Conservation (phyloP, 2,329 filamentous ascomycete genomes). For the Fusarium ambrosium region DNA sequence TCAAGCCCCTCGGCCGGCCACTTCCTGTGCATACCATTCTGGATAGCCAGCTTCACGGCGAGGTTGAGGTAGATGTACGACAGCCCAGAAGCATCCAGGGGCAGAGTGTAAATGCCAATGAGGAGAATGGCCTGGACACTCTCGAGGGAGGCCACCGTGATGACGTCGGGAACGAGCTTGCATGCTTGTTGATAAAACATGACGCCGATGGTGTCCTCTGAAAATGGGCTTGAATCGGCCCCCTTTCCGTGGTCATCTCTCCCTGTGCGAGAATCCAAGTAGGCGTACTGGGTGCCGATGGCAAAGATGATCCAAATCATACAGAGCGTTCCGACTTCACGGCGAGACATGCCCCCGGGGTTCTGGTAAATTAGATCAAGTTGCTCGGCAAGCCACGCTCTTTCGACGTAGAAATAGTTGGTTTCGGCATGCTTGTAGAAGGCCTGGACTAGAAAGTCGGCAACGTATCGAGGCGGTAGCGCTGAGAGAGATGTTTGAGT, state of each 20-base stretch:
- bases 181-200: constrained; percentile 70
- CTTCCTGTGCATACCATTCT: constrained; percentile 71
- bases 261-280: constrained; percentile 55
- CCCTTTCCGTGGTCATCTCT: constrained; percentile 37
- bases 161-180: constrained; percentile 68
- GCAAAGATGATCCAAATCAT: constrained; percentile 63
- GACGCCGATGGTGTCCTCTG: constrained; percentile 67
- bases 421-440: constrained; percentile 64
- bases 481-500: constrained; percentile 56
- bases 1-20: constrained; percentile 63
- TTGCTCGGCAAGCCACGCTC: constrained; percentile 57
- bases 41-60: constrained; percentile 69
- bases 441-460: constrained; percentile 60
- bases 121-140: constrained; percentile 70
- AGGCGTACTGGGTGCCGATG: constrained; percentile 65
- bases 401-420: constrained; percentile 64
- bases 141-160: constrained; percentile 67
- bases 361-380: constrained; percentile 59
- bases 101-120: constrained; percentile 68
- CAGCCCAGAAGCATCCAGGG: constrained; percentile 68
- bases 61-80: constrained; percentile 70
- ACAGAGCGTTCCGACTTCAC: constrained; percentile 59
- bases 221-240: constrained; percentile 49
- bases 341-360: constrained; percentile 53
- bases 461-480: constrained; percentile 61